phyloP scores from a whole-genome alignment of 495 filamentous ascomycete genomes.

The Emericellopsis terricola region DNA sequence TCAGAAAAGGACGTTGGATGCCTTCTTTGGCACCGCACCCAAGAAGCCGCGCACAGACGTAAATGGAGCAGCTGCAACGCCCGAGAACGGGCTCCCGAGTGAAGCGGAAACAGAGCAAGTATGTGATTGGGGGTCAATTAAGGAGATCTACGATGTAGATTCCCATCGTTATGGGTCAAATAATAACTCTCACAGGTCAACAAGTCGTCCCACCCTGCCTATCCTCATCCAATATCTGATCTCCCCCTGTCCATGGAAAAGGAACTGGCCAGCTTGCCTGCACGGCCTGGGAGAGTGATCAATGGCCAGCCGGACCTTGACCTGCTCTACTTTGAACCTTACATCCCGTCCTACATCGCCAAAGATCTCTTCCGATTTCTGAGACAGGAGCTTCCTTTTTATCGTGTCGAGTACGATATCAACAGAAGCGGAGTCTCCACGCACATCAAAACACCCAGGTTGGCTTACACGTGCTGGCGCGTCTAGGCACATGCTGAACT shows the following conservation, averaged over 20 bases:
- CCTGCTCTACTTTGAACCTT: slow-evolving; percentile 50
- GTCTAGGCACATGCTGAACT: not conserved
- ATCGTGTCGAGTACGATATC: slow-evolving; percentile 52
- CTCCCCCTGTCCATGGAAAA: slow-evolving; percentile 22
- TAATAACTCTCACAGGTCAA: not conserved
- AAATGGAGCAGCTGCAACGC: not conserved
- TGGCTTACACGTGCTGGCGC: not conserved
- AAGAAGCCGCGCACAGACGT: slow-evolving; percentile 15
- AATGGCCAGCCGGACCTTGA: slow-evolving; percentile 47
- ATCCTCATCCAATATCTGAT: slow-evolving; percentile 42
- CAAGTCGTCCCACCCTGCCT: slow-evolving; percentile 31
- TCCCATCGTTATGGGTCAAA: no score
- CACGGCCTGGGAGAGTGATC: slow-evolving; percentile 21
- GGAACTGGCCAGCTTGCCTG: slow-evolving; percentile 12
- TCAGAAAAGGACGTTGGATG: slow-evolving; percentile 30
- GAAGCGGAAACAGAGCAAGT: not conserved
- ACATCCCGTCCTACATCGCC: slow-evolving; percentile 30
- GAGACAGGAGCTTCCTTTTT: slow-evolving; percentile 45
- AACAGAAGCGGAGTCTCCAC: slow-evolving; percentile 38
- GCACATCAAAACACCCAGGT: slow-evolving; percentile 43
- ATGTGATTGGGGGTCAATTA: not conserved
- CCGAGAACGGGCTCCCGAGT: not conserved
- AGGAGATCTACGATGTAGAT: not conserved
- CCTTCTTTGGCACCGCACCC: slow-evolving; percentile 27
- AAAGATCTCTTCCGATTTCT: slow-evolving; percentile 47